These are phyloP conservation scores for Rhodotorula mucilaginosa DNA, from an alignment of 1,284 basidiomycete genomes.

Conservation along the genomic window DNA sequence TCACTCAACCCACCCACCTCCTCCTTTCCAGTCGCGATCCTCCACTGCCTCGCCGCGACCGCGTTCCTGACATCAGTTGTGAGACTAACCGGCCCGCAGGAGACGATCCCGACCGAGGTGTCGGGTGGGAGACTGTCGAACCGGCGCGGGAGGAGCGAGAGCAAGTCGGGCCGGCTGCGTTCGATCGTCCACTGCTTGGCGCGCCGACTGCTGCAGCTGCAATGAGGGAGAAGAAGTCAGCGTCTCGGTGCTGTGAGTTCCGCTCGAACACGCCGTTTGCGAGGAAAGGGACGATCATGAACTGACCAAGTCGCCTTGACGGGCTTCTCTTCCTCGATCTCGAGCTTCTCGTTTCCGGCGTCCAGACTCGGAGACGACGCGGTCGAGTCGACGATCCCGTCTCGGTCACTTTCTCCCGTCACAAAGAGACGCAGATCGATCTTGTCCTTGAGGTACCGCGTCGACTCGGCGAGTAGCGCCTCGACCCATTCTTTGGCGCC, in stretches of 20 bases:
- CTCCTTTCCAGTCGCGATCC: constrained; percentile 39
- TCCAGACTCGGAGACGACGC: background rate
- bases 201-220: constrained; percentile 6
- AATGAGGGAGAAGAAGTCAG: background rate
- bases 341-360: constrained; percentile 12
- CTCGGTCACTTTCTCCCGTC: constrained; percentile 6
- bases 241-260: background rate
- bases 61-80: constrained; percentile 50
- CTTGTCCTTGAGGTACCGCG: constrained; percentile 2
- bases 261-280: too few species aligned
- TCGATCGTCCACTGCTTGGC: constrained; percentile 11
- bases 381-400: background rate
- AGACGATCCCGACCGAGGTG: constrained; percentile 23
- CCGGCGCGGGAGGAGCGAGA: background rate
- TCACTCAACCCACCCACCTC: constrained; percentile 19
- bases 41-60: constrained; percentile 49
- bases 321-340: background rate
- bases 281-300: background rate
- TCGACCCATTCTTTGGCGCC: constrained; percentile 36
- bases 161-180: constrained; percentile 4
- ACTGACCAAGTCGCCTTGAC: background rate
- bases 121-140: constrained; percentile 2
- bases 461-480: constrained; percentile 15
- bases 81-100: constrained; percentile 51
- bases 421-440: constrained; percentile 28